Base-by-base conservation (phyloP, 129 eudicot genomes). In the Oenanthe sinensis region DNA sequence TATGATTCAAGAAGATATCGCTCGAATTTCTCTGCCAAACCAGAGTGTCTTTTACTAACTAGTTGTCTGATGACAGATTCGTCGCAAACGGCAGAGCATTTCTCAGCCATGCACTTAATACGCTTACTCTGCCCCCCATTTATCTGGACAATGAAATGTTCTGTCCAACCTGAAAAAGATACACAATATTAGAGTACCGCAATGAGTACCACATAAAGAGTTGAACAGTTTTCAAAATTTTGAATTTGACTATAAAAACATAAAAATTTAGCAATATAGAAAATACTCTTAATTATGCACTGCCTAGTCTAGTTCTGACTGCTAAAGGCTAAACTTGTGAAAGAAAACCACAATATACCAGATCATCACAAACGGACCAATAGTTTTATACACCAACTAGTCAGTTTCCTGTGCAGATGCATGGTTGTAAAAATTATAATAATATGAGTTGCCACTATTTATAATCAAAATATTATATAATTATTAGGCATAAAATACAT, bases 1-100 rank as follows among this genome's bases (percentile, higher is more conserved):
- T 88, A 88, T 52, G 91, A 88, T 78, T 88, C 91, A 3, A 85
- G 85, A 54, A 88, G 85, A 81, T 83, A 88, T 4, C 91, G 83
- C 40, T 88, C 91, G 77, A 88, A 88, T 68, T 85, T 88, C 81
- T 88, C 87, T 6, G 91, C 91, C n/a, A 88, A 63, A 80, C 79
- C 89, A 48, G 86, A 87, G 74, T 85, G 82, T 69, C 71, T 81
- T 71, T 52, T 74, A 65, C 85, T 80, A 58, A 88, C 91, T 36
- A 88, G 84, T 28, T 75, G 83, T 79, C 78, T 85, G 77, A 88
- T 50, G 43, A 83, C 65, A 50, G 85, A 78, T 83, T 85, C 91
- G 44, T 88, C 91, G 74, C 91, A 88, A 58, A 88, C 81, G 62
- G 89, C 79, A 58, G 70, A 54, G 81, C 91, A 88, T 79, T 81